Evolutionary conservation across 225 moss, liverwort and hornwort species (phyloP).

Genomic region (Neckera pumila): DNA sequence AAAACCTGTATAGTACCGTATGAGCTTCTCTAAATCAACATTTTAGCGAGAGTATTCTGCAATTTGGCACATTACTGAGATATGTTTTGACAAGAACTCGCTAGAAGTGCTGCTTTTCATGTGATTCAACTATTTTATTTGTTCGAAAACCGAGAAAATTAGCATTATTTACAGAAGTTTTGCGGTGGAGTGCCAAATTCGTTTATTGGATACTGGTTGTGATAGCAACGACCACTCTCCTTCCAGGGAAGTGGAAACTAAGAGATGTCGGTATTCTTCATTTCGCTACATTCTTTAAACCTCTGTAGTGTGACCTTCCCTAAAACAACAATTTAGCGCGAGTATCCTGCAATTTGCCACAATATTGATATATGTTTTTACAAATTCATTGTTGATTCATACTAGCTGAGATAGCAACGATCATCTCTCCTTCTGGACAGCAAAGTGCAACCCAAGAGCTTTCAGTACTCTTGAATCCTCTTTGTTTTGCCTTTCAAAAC

Average conservation of each 20-base stretch:
- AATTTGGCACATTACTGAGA: neutral
- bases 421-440: too few species aligned
- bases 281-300: neutral
- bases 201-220: neutral
- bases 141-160: neutral
- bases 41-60: neutral
- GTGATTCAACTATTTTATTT: neutral
- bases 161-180: neutral
- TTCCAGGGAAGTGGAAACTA: neutral
- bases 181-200: too few species aligned
- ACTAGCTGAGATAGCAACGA: neutral
- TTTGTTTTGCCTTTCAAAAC: neutral
- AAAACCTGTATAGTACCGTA: neutral
- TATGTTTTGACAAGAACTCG: neutral
- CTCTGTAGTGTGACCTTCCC: neutral
- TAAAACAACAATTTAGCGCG: neutral
- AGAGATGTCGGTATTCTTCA: neutral
- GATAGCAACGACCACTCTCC: neutral
- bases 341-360: neutral
- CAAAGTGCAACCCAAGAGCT: neutral
- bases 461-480: neutral
- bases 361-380: too few species aligned
- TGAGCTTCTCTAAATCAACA: neutral
- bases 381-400: neutral
- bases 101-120: neutral